Evolutionary conservation across 2,329 filamentous ascomycete genomes (phyloP).

Genomic region (Microdochium trichocladiopsis): DNA sequence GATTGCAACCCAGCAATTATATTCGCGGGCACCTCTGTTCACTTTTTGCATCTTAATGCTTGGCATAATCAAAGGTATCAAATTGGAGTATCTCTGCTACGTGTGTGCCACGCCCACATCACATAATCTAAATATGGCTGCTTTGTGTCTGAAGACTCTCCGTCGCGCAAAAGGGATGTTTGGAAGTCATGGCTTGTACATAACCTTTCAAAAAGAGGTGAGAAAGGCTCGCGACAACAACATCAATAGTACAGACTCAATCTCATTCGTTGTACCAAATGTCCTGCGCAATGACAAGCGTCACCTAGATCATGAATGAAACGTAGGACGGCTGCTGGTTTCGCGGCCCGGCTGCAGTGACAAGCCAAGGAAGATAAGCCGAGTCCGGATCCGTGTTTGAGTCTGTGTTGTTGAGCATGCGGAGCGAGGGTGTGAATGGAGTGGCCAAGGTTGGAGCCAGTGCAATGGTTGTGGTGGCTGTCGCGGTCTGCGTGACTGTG

Average conservation of each 20-base stretch:
- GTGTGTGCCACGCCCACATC: too few relatives aligned
- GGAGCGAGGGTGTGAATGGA: not conserved
- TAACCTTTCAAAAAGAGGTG: too few relatives aligned
- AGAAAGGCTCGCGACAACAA: too few relatives aligned
- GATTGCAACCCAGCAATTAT: too few relatives aligned
- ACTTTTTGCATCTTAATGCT: too few relatives aligned
- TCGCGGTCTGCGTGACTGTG: not conserved
- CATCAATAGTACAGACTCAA: too few relatives aligned
- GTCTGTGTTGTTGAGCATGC: not conserved
- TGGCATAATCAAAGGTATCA: too few relatives aligned
- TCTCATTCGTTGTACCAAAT: not conserved
- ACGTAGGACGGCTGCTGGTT: not conserved
- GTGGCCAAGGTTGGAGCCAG: not conserved
- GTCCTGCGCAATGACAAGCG: not conserved
- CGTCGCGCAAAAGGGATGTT: too few relatives aligned
- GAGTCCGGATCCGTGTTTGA: not conserved
- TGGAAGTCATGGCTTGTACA: too few relatives aligned
- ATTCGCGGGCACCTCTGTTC: too few relatives aligned
- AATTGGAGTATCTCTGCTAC: too few relatives aligned
- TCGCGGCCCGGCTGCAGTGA: not conserved
- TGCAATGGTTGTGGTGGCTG: not conserved
- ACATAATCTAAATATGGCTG: not conserved
- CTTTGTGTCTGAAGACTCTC: not conserved
- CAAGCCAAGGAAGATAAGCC: not conserved
- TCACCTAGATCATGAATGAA: not conserved